A percentile compares a stretch with the other conserved stretches of the same genome.
Conservation (phyloP, 768 basidiomycete species). For the Serendipita sp. region DNA sequence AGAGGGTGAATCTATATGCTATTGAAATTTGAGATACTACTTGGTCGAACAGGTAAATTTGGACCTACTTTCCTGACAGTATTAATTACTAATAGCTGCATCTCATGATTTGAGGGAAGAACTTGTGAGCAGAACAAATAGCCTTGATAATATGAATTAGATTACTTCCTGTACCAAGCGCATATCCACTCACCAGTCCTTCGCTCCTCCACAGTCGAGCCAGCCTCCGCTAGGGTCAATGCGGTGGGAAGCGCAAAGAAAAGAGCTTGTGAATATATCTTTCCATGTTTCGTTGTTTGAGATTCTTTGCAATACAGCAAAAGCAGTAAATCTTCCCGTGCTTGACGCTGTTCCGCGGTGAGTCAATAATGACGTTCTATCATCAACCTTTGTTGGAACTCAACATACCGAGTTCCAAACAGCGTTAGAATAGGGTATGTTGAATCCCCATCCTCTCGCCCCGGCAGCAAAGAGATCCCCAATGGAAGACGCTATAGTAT, state of each 20-base stretch:
- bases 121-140: not conserved
- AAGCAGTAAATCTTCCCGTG: constrained; percentile 50
- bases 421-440: not conserved
- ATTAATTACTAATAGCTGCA: not conserved
- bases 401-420: constrained; percentile 3
- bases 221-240: constrained; percentile 59
- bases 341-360: constrained; percentile 32
- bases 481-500: not conserved
- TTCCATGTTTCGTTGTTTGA: constrained; percentile 4
- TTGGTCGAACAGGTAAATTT: not conserved
- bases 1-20: not conserved
- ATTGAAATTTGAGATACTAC: not conserved
- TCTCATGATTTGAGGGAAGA: not conserved
- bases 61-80: not conserved
- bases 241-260: constrained; percentile 65
- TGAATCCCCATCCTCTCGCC: not conserved
- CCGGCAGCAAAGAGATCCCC: not conserved
- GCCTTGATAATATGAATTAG: not conserved
- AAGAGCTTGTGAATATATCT: constrained; percentile 27
- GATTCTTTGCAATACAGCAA: constrained; percentile 54
- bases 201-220: constrained; percentile 30
- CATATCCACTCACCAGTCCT: constrained; percentile 31
- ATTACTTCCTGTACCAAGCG: too few relatives aligned
- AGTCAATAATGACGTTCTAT: not conserved
- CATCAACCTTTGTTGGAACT: not conserved